Conservation (phyloP, 2,329 filamentous ascomycete genomes). For the Aspergillus oerlinghausenensis region DNA sequence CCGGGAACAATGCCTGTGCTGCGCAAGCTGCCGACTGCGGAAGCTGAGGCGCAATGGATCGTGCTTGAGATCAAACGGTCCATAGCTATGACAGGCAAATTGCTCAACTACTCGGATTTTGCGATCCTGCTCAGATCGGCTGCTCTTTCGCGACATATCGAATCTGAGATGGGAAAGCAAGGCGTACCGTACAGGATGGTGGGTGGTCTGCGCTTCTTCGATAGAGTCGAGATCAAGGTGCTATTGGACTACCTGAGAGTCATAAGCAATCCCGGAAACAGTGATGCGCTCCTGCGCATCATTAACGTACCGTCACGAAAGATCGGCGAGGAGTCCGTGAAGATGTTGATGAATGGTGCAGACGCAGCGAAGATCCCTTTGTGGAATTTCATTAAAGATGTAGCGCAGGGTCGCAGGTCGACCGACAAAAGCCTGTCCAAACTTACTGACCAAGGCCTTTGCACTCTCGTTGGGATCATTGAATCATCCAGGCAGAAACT, state of each 20-base stretch:
- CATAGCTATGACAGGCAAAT: constrained; percentile 64
- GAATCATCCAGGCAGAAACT: constrained; percentile 54
- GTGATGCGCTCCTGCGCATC: constrained; percentile 76
- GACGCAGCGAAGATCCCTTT: constrained; percentile 64
- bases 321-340: constrained; percentile 75
- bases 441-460: constrained; percentile 54
- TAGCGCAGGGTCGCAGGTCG: constrained; percentile 49
- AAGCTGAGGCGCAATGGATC: constrained; percentile 80
- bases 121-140: constrained; percentile 85
- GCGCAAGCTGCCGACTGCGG: constrained; percentile 64
- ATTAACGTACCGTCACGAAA: constrained; percentile 80
- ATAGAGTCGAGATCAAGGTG: constrained; percentile 81
- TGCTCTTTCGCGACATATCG: constrained; percentile 76
- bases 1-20: constrained; percentile 77
- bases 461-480: constrained; percentile 57
- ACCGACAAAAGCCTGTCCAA: constrained; percentile 53
- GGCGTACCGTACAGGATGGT: constrained; percentile 91
- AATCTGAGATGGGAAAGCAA: constrained; percentile 71
- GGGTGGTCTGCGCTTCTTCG: constrained; percentile 85
- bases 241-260: constrained; percentile 84
- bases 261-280: constrained; percentile 78
- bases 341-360: constrained; percentile 69
- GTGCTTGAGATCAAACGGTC: constrained; percentile 74
- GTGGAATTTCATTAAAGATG: constrained; percentile 67
- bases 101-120: constrained; percentile 72